These are phyloP conservation scores for Yamadazyma songkhlaensis DNA, from an alignment of 1,139 yeast genomes.

Conservation along the genomic window DNA sequence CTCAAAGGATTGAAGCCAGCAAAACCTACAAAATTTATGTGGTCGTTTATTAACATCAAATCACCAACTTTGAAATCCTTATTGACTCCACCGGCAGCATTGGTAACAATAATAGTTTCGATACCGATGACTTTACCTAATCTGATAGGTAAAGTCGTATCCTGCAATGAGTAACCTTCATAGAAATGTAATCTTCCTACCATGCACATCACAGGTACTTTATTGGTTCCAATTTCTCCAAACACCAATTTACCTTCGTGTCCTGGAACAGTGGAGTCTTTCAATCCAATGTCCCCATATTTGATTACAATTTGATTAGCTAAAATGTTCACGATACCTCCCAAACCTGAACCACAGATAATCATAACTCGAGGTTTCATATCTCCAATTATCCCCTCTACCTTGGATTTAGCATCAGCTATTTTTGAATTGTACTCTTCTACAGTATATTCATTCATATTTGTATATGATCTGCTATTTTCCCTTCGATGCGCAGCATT, in stretches of 20 bases:
- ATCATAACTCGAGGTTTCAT: conserved; percentile 61
- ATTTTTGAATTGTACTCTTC: conserved; percentile 15
- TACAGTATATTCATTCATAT: conserved; percentile 3
- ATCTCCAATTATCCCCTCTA: conserved; percentile 8
- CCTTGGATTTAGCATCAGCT: conserved; percentile 19
- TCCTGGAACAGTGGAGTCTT: conserved; percentile 80
- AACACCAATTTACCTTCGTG: conserved; percentile 82
- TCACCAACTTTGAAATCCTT: conserved; percentile 73
- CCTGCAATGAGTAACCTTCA: conserved; percentile 81
- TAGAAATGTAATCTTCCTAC: conserved; percentile 90
- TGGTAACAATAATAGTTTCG: conserved; percentile 68
- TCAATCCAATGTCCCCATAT: conserved; percentile 71
- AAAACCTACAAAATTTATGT: conserved; percentile 85
- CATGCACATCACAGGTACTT: conserved; percentile 87
- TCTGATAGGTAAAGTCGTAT: conserved; percentile 84
- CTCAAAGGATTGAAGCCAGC: conserved; percentile 85
- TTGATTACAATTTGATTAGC: conserved; percentile 48
- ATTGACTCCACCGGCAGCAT: conserved; percentile 93
- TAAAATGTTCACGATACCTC: conserved; percentile 70
- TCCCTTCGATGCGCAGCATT: no score
- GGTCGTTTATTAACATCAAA: conserved; percentile 85
- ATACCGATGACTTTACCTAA: conserved; percentile 66
- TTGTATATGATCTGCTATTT: conserved; percentile 1
- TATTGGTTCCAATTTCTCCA: conserved; percentile 67
- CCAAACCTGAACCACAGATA: conserved; percentile 93